phyloP scores from a whole-genome alignment of 2,329 filamentous ascomycete genomes.

The Cladosporium sp. region DNA sequence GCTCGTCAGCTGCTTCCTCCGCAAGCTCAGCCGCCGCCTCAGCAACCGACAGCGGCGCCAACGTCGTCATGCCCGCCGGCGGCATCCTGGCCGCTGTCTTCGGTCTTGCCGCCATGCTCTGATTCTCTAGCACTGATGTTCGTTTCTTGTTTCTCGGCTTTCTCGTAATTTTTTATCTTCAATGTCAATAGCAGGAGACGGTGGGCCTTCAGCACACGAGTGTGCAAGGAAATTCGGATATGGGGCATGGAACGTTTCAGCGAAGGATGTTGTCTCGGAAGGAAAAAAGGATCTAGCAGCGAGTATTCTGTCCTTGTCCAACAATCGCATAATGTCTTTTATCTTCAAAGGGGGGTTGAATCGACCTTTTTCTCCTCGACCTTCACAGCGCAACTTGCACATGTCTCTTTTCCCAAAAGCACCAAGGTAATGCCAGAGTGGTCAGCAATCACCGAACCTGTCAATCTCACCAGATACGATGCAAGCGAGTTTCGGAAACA shows the following conservation, averaged over 20 bases:
- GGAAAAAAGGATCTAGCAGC: not conserved
- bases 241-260: not conserved
- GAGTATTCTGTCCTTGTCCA: not conserved
- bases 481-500: too few species aligned
- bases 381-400: too few species aligned
- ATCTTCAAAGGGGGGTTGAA: too few species aligned
- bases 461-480: too few species aligned
- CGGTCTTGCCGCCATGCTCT: slow-evolving; percentile 13
- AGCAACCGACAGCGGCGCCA: slow-evolving; percentile 13
- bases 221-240: too few species aligned
- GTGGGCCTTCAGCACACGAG: too few species aligned
- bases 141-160: not conserved
- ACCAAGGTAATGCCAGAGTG: too few species aligned
- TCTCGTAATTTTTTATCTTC: not conserved
- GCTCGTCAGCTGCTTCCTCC: slow-evolving; percentile 4
- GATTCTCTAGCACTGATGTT: too few species aligned
- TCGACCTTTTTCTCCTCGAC: too few species aligned
- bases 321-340: not conserved
- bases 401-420: too few species aligned
- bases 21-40: slow-evolving; percentile 8
- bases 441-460: too few species aligned
- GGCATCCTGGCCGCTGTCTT: slow-evolving; percentile 18
- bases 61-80: slow-evolving; percentile 13
- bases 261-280: not conserved
- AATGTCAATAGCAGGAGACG: not conserved